Base-by-base conservation (phyloP, 306 rosid genomes). In the Quercus rubra region DNA sequence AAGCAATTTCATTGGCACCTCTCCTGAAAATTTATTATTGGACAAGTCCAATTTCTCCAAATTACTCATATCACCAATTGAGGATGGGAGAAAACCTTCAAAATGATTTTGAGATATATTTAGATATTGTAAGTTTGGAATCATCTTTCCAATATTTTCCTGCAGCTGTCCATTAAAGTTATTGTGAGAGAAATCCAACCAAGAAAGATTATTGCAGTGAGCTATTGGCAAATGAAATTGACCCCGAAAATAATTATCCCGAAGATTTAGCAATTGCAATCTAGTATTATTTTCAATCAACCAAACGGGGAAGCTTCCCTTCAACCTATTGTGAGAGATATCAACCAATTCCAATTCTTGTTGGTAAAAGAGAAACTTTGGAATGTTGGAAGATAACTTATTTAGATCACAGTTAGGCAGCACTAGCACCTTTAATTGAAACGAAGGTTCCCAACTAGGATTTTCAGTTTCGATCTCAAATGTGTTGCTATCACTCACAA, bases 351-450 rank as follows among this genome's bases (percentile, higher is more conserved):
- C 14, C 41, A 85, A n/a, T 14, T 62, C 71, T 6, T 81, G 23
- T n/a, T 85, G 83, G 38, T 41, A 49, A 20, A 75, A 30, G 25
- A 84, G 79, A 59, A 84, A 84, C n/a, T 30, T 77, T 49, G 87
- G 82, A 58, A 84, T 7, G 0, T 20, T 2, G 0, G 23, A 12
- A 28, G 84, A 28, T 17, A 17, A 5, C 10, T n/a, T 61, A 21
- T 85, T 81, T 3, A 85, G 21, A 38, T 74, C 0, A 23, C 51
- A 78, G 54, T 3, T 1, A 19, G 12, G 0, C 7, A 77, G 12
- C 30, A 0, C 1, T 14, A 78, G 52, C 12, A 4, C 3, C 49
- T 74, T 70, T 51, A 83, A 75, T 18, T 83, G 83, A 83, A 83
- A 80, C 8, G 75, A 70, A 13, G 84, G 77, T 19, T 54, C 2